Base-by-base conservation (phyloP, 1,139 yeast genomes). In the Nakaseomyces bracarensis region DNA sequence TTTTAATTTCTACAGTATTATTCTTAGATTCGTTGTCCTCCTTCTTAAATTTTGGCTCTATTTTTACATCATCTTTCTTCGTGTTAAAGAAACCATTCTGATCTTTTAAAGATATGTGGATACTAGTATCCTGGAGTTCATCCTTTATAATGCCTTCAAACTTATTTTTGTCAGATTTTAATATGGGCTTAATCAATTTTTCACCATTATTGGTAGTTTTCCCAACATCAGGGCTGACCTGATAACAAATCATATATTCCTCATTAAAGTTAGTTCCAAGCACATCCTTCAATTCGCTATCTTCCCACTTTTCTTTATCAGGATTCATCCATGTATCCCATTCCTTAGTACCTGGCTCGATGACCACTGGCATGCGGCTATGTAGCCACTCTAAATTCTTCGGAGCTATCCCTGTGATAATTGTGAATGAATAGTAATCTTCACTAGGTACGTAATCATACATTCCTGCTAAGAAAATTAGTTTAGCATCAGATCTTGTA, bases 401-500 rank as follows among this genome's bases (percentile, higher is more conserved):
- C 0, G 75, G 70, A 0, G 95, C 91, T 0, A 77, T 74, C 0
- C 82, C 82, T 0, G 96, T 87, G 3, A 85, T 68, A 1, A 87
- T 75, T 0, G 95, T 78, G 53, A 74, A 87, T 0, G 82, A 72
- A 21, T 74, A 43, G 43, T 53, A 28, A 11, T 63, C 56, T 15
- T 57, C 64, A 43, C 60, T 43, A n/a, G 55, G 55, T 49, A 55
- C 61, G 64, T 54, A 47, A 33, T 59, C 63, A 40, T 69, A 82
- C 43, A 89, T 58, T 0, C 94, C 96, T 0, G 94, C 93, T 34
- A 86, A 61, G 53, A 74, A 84, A 55, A 82, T 61, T 33, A 86
- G 53, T 7, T 74, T 67, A 0, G 66, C 59, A 42, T 71, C 72
- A 31, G 67, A 69, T 8, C 82, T 69, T 40, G 71, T 74, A 13